Conservation (phyloP, 116 monocot species). For the Dioscorea cayenensis region DNA sequence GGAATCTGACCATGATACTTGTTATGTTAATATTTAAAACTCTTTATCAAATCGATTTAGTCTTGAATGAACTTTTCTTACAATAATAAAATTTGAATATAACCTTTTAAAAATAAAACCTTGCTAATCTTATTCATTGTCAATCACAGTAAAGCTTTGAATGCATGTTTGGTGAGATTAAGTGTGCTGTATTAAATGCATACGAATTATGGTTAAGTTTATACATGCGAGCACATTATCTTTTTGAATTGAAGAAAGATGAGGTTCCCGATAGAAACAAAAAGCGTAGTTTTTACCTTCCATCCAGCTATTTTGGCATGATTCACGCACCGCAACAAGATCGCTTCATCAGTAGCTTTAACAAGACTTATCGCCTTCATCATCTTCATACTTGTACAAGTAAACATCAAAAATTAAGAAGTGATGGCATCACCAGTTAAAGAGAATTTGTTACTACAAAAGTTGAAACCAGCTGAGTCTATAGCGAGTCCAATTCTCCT, state of each 20-base stretch:
- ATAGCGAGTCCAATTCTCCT: conserved; percentile 41
- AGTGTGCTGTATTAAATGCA: no score
- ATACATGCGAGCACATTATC: background rate
- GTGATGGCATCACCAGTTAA: background rate
- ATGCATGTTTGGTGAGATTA: background rate
- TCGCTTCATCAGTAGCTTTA: conserved; percentile 69
- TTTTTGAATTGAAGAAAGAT: background rate
- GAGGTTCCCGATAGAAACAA: no score
- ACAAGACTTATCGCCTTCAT: conserved; percentile 85
- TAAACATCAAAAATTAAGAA: background rate
- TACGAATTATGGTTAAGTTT: background rate
- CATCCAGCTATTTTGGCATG: conserved; percentile 63
- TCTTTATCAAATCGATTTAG: no score
- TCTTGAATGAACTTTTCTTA: no score
- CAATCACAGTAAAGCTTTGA: background rate
- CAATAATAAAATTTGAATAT: no score
- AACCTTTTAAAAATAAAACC: background rate
- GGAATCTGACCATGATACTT: no score
- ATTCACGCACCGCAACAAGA: conserved; percentile 66
- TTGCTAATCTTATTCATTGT: background rate
- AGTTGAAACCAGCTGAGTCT: no score
- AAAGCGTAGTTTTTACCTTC: conserved; percentile 46
- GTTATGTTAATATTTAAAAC: no score
- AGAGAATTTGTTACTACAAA: conserved; percentile 27
- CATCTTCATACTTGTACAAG: conserved; percentile 87